Evolutionary conservation across 2,329 filamentous ascomycete species (phyloP), one percentile per base, ranked within the genome.

Genomic region (Botrytis medusae): DNA sequence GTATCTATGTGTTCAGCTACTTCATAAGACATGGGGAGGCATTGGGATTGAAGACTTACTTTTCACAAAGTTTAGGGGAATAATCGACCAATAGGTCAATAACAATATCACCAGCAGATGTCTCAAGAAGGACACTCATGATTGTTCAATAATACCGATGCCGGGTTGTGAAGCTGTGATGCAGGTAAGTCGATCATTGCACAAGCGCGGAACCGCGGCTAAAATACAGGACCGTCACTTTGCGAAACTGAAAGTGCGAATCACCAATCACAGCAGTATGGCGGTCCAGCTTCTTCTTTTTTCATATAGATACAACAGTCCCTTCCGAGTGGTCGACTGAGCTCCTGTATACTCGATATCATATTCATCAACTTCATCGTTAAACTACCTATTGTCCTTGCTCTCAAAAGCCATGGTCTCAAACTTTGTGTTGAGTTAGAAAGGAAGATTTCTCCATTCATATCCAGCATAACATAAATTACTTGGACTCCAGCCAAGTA

Each of bases 81-180:
- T 95, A 93, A 78, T 97, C 93, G 69, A 96, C 90, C 75, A 97
- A 86, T 37, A 99, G 87, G 82, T 99, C 95, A 79, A 98, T 94
- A 77, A 97, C 95, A 80, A 99, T 92, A 83, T 99, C 96, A 80
- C 95, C 95, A 2, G 91, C 89, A 74, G 92, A 97, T 48, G 96
- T 98, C 84, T 99, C 95, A 69, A 99, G 87, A 44, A 98, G 88
- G 72, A 97, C 95, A 76, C 94, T 97, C 95, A 98, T 98, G 69
- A 57, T 80, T 60, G 22, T 16, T 46, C 32, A n/a, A 25, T 34
- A 20, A 54, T 70, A 14, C 22, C 20, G 32, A 46, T 70, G 8
- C 10, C 40, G 37, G 59, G 25, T 34, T 70, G 68, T 70, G 42
- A 63, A 70, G 65, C 37, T 69, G 48, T 57, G 48, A 69, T 69